Evolutionary conservation across 495 filamentous ascomycete species (phyloP).

Genomic region (Achaetomiella virescens): DNA sequence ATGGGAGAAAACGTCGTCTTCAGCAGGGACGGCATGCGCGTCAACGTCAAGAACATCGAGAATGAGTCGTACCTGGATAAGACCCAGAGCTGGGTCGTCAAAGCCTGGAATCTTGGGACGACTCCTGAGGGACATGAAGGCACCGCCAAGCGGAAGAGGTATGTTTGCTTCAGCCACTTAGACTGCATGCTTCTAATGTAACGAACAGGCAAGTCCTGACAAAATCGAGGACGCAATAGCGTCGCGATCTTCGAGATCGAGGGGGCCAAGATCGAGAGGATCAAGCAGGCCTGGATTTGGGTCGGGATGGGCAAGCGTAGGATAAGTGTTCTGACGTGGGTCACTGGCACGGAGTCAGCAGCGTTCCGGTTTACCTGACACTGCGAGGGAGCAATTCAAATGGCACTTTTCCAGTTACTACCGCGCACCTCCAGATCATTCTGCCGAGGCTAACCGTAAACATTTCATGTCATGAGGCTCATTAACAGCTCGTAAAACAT

Average conservation of each 20-base stretch:
- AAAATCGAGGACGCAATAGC: neutral
- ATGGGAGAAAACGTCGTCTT: constrained; percentile 79
- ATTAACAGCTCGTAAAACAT: neutral
- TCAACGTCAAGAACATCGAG: constrained; percentile 67
- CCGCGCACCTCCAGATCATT: too few species aligned
- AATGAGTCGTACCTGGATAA: constrained; percentile 75
- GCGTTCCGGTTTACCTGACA: too few species aligned
- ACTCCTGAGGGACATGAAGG: constrained; percentile 26
- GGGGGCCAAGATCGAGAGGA: too few species aligned
- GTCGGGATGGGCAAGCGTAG: neutral
- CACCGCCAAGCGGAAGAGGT: constrained; percentile 29
- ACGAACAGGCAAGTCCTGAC: constrained; percentile 2
- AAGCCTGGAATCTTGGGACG: constrained; percentile 62
- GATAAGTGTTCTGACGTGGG: too few species aligned
- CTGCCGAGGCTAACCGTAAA: too few species aligned
- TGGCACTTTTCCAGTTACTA: neutral
- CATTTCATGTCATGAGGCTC: too few species aligned
- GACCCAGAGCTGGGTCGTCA: constrained; percentile 76
- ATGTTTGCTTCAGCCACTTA: neutral
- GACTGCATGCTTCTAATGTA: neutral
- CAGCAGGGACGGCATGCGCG: constrained; percentile 77
- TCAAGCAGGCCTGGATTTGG: neutral
- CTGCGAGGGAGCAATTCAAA: too few species aligned
- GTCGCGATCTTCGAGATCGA: neutral
- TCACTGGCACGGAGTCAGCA: too few species aligned